A percentile compares a stretch with the other conserved stretches of the same genome.
These are phyloP conservation scores for Aspergillus terreus DNA, from an alignment of 2,329 filamentous ascomycete species.

Conservation along the genomic window DNA sequence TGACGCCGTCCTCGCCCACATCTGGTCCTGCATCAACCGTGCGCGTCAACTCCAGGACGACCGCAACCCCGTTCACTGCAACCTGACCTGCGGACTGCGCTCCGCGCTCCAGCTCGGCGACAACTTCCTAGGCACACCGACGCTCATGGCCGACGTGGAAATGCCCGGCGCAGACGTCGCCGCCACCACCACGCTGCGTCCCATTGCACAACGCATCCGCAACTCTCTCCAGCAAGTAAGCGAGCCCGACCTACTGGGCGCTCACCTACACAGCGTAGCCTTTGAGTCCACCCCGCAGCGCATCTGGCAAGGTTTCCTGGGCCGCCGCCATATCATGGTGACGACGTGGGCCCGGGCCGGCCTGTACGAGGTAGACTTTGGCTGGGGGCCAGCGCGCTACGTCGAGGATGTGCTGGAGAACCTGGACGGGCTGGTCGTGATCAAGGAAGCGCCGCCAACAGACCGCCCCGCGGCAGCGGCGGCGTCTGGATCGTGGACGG, in stretches of 20 bases:
- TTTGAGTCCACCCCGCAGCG: conserved; percentile 46
- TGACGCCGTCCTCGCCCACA: conserved; percentile 46
- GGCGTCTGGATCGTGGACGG: conserved; percentile 11
- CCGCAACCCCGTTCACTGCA: conserved; percentile 33
- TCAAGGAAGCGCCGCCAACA: conserved; percentile 18
- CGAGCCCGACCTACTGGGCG: conserved; percentile 35
- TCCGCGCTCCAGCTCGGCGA: conserved; percentile 37
- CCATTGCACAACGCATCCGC: conserved; percentile 28
- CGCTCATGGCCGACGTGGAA: conserved; percentile 38
- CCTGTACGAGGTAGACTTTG: conserved; percentile 41
- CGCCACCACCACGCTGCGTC: conserved; percentile 1
- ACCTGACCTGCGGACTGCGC: conserved; percentile 43
- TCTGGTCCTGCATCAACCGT: conserved; percentile 45
- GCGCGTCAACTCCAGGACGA: conserved; percentile 30
- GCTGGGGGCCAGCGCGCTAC: conserved; percentile 11
- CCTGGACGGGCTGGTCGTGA: conserved; percentile 17
- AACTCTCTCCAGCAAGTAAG: conserved; percentile 32
- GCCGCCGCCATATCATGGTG: conserved; percentile 39
- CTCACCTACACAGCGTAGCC: conserved; percentile 42
- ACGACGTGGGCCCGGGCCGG: conserved; percentile 40
- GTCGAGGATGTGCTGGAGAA: conserved; percentile 15
- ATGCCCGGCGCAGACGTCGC: conserved; percentile 10
- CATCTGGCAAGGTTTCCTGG: conserved; percentile 48
- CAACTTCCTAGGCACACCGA: conserved; percentile 44
- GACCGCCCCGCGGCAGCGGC: background rate